These are phyloP conservation scores for Miscanthus lutarioriparius DNA, from an alignment of 176 grass and related monocot species.

Conservation along the genomic window DNA sequence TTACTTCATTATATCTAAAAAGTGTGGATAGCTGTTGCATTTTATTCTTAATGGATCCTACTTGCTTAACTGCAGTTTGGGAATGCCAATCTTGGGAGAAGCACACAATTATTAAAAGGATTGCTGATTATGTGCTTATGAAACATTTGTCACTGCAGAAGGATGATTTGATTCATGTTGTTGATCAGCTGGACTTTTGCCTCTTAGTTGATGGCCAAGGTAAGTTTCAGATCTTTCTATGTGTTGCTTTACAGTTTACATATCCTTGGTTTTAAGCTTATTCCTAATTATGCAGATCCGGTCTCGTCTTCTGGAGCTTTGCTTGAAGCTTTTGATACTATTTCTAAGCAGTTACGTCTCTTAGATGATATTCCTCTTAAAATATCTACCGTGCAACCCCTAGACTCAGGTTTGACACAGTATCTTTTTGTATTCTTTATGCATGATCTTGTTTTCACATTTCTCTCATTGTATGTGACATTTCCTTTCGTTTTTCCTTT, in stretches of 20 bases:
- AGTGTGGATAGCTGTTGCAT: background rate
- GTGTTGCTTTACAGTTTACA: conserved; percentile 13
- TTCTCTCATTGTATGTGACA: conserved; percentile 1
- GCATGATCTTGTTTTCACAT: conserved; percentile 3
- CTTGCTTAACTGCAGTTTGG: conserved; percentile 69
- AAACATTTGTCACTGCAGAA: conserved; percentile 64
- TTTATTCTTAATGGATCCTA: conserved; percentile 20
- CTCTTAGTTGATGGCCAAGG: conserved; percentile 73
- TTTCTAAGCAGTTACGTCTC: conserved; percentile 64
- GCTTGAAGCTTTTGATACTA: conserved; percentile 72
- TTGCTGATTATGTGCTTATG: conserved; percentile 65
- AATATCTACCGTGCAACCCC: conserved; percentile 80
- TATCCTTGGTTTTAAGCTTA: conserved; percentile 13
- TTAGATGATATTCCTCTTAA: conserved; percentile 88
- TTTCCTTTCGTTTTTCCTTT: conserved; percentile 5
- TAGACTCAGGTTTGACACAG: conserved; percentile 63
- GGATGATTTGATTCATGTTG: conserved; percentile 68
- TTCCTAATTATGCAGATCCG: conserved; percentile 62
- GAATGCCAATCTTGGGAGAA: conserved; percentile 70
- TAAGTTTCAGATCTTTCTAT: conserved; percentile 33
- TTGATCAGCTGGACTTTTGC: conserved; percentile 96
- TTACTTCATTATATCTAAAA: conserved; percentile 24
- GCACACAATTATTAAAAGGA: conserved; percentile 83
- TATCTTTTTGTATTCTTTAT: conserved; percentile 20
- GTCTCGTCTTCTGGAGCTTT: conserved; percentile 65